Evolutionary conservation across 176 grass and related monocot genomes (phyloP).

Genomic region (Phyllostachys edulis): DNA sequence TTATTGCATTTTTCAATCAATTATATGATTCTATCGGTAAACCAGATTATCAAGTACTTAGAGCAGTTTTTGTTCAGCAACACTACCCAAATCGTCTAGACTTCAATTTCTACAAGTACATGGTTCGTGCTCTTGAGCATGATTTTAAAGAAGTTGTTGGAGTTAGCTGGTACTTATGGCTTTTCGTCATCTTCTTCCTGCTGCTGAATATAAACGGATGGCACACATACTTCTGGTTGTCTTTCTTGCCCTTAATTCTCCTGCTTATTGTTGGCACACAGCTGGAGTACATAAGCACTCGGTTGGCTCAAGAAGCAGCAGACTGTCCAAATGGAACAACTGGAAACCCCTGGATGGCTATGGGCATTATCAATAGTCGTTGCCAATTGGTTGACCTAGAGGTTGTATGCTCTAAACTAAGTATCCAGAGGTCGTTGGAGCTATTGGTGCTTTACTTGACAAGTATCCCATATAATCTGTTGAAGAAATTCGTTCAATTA

Average conservation of each 20-base stretch:
- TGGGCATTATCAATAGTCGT: too few relatives aligned
- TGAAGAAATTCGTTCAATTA: too few relatives aligned
- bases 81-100: slow-evolving; percentile 30
- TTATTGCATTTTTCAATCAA: slow-evolving; percentile 64
- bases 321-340: neutral
- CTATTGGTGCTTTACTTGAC: too few relatives aligned
- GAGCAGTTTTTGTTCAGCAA: slow-evolving; percentile 61
- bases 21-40: slow-evolving; percentile 68
- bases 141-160: slow-evolving; percentile 66
- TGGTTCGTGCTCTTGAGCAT: slow-evolving; percentile 60
- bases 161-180: slow-evolving; percentile 74
- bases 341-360: neutral
- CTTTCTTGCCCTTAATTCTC: slow-evolving; percentile 73
- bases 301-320: slow-evolving; percentile 40
- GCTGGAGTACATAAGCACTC: slow-evolving; percentile 56
- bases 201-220: slow-evolving; percentile 74
- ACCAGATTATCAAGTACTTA: slow-evolving; percentile 66
- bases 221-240: slow-evolving; percentile 76
- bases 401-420: too few relatives aligned
- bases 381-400: too few relatives aligned
- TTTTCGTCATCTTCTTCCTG: slow-evolving; percentile 68
- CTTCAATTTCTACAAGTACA: slow-evolving; percentile 63
- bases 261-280: slow-evolving; percentile 57
- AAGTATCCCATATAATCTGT: too few relatives aligned
- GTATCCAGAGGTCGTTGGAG: too few relatives aligned